phyloP scores from a whole-genome alignment of 1,139 yeast genomes.

The Entelexis sorbosivorans region DNA sequence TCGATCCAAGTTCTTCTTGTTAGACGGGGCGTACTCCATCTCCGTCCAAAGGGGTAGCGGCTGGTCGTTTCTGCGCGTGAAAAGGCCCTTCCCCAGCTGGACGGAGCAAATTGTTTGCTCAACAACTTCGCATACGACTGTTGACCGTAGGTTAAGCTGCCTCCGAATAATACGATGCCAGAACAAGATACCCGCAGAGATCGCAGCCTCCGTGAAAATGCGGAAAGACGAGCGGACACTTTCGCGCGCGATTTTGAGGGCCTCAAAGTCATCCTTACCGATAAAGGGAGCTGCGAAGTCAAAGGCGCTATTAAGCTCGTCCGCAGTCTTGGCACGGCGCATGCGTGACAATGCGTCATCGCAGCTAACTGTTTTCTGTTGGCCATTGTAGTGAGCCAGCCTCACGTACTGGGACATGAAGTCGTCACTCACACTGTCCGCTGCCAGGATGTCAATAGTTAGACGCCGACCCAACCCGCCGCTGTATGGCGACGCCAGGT shows the following conservation, averaged over 20 bases:
- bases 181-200: conserved; percentile 57
- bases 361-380: background rate
- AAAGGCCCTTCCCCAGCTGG: conserved; percentile 52
- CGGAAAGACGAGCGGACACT: conserved; percentile 26
- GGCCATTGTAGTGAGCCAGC: conserved; percentile 11
- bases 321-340: background rate
- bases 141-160: conserved; percentile 45
- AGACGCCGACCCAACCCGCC: conserved; percentile 61
- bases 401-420: conserved; percentile 55
- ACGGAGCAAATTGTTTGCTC: conserved; percentile 60
- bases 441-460: conserved; percentile 62
- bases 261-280: conserved; percentile 48
- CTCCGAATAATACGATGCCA: conserved; percentile 80
- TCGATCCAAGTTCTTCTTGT: conserved; percentile 48
- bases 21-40: conserved; percentile 89
- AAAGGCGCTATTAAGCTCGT: conserved; percentile 30
- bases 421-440: conserved; percentile 43
- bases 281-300: conserved; percentile 48
- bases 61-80: conserved; percentile 49
- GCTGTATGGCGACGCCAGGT: conserved; percentile 42
- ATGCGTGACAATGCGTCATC: background rate
- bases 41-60: conserved; percentile 50
- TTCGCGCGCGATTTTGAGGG: conserved; percentile 29
- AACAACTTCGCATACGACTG: conserved; percentile 59
- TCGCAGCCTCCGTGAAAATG: conserved; percentile 37